Evolutionary conservation across 2,329 filamentous ascomycete genomes (phyloP).

Genomic region (Camillea tinctor): DNA sequence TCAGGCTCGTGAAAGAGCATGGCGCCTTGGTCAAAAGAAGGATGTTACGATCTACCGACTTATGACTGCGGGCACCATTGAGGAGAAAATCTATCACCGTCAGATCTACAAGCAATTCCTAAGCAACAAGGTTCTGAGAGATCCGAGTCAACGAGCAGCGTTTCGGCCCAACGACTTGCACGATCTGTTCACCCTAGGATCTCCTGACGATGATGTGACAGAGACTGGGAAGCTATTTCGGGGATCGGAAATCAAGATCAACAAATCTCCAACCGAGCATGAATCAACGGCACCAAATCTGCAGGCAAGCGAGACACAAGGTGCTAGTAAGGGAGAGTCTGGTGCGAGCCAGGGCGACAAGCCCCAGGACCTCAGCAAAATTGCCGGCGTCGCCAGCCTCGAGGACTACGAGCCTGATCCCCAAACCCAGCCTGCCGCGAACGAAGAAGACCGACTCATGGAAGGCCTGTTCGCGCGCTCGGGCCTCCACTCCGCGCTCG

Average conservation of each 20-base stretch:
- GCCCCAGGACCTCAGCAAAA: conserved; percentile 31
- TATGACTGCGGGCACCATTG: conserved; percentile 97
- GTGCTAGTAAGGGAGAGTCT: conserved; percentile 7
- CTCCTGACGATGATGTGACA: conserved; percentile 65
- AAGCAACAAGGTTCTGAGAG: conserved; percentile 91
- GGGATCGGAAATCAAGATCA: conserved; percentile 75
- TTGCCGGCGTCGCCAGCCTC: conserved; percentile 33
- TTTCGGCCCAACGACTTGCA: conserved; percentile 90
- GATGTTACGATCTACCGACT: conserved; percentile 95
- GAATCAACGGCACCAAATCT: neutral
- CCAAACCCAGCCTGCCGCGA: conserved; percentile 42
- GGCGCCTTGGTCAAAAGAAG: conserved; percentile 91
- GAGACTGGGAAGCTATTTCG: conserved; percentile 86
- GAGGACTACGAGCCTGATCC: conserved; percentile 43
- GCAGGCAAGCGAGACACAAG: conserved; percentile 6
- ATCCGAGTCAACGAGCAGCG: conserved; percentile 88
- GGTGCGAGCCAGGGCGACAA: conserved; percentile 18
- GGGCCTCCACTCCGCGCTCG: conserved; percentile 84
- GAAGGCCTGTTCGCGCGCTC: conserved; percentile 85
- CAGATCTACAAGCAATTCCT: conserved; percentile 99
- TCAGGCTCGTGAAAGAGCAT: conserved; percentile 91
- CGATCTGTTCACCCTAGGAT: conserved; percentile 81
- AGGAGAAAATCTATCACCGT: conserved; percentile 98
- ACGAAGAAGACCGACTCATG: conserved; percentile 75
- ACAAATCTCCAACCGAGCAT: conserved; percentile 30